A percentile compares a stretch with the other conserved stretches of the same genome.
Conservation (phyloP, 192 early-diverging fungal species). For the Coemansia sp. region DNA sequence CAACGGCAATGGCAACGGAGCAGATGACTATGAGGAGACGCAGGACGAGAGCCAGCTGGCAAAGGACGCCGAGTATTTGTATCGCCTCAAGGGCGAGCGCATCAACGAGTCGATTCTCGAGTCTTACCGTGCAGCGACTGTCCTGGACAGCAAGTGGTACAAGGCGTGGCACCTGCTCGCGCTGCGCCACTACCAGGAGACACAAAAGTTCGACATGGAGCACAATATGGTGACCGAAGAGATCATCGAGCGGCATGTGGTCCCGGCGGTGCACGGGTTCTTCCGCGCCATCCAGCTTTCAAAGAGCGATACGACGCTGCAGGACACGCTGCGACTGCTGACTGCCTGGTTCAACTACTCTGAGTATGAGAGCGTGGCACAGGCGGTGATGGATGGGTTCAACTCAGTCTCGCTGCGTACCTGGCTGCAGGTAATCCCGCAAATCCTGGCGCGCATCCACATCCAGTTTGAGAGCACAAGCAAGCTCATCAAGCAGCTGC, state of each 20-base stretch:
- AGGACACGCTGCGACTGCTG: conserved; percentile 91
- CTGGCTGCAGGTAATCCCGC: conserved; percentile 98
- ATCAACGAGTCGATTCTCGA: conserved; percentile 64
- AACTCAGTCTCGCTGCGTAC: conserved; percentile 83
- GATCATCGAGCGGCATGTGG: conserved; percentile 54
- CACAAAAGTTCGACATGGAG: conserved; percentile 74
- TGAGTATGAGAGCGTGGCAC: conserved; percentile 81
- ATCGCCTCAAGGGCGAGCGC: conserved; percentile 22
- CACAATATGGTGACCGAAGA: conserved; percentile 57
- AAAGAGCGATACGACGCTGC: conserved; percentile 79
- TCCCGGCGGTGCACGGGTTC: conserved; percentile 92
- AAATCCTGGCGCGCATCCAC: conserved; percentile 95
- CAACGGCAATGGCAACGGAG: background rate
- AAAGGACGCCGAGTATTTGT: conserved; percentile 16
- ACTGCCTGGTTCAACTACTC: conserved; percentile 98
- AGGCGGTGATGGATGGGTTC: conserved; percentile 83
- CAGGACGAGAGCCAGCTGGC: conserved; percentile 1
- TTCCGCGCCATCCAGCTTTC: conserved; percentile 92
- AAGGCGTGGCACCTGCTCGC: conserved; percentile 99
- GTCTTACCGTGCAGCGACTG: conserved; percentile 84
- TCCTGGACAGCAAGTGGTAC: conserved; percentile 93
- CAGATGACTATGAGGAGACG: conserved; percentile 5
- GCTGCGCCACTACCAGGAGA: conserved; percentile 83
- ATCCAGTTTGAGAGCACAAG: conserved; percentile 77
- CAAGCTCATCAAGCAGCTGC: conserved; percentile 80